Base-by-base conservation (phyloP, 768 basidiomycete species). In the Rhizopogon vulgaris region DNA sequence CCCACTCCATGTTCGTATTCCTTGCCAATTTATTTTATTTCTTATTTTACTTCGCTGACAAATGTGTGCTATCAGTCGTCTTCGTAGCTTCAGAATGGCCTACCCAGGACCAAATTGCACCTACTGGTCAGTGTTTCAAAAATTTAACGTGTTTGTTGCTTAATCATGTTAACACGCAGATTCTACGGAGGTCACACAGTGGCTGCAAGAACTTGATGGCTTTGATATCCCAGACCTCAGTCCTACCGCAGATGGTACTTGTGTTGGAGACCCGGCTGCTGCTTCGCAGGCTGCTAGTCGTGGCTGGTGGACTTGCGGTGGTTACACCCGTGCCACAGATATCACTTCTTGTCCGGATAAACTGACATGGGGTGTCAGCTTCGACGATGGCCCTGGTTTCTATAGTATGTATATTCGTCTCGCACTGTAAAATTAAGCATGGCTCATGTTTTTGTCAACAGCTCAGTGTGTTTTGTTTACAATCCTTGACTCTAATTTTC, bases 261-360 rank as follows among this genome's bases (percentile, higher is more conserved):
- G 91, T 64, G 70, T 58, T 11, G 74, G 74, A 45, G 79, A 89
- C 58, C 74, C 84, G 22, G 64, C 60, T 6, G 78, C 80, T 4
- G 80, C 78, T 4, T 71, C 78, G 0, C 66, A 84, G 40, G 79
- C 84, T 32, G 70, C 77, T n/a, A 66, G 66, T 41, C 80, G 80
- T 57, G 90, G 90, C 40, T 94, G 91, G 91, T 94, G 91, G 91
- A 89, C 92, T 27, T 94, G 91, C 60, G 87, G 90, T 60, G 85
- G 85, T 10, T 75, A 73, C 59, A 83, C 83, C 12, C 75, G 85
- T 7, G 52, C 38, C 10, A 73, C 73, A 14, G 78, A 92, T 65
- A 83, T 92, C 57, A 74, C 78, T 38, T 64, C 77, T 10, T 92
- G 89, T 64, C 85, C 85, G 2, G 73, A 76, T 56, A 82, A 83